These are phyloP conservation scores for Colletotrichum sublineola DNA, from an alignment of 2,329 filamentous ascomycete genomes.

Conservation along the genomic window DNA sequence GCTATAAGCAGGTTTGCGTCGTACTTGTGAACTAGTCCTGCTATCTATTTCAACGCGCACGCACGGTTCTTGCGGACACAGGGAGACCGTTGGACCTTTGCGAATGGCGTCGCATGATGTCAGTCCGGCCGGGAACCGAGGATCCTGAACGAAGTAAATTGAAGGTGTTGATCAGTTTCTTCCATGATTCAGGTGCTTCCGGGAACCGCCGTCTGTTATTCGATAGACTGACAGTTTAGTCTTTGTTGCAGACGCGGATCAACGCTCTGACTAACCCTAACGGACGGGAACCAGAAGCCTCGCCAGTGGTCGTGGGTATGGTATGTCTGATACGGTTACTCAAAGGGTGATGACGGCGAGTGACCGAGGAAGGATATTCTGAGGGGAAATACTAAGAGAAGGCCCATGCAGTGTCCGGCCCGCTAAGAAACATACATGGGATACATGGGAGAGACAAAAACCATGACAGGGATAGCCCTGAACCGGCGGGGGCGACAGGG, in stretches of 20 bases:
- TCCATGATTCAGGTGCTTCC: constrained; percentile 25
- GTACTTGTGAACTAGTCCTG: constrained; percentile 14
- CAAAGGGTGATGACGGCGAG: constrained; percentile 13
- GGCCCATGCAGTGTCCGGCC: constrained; percentile 37
- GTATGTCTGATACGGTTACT: constrained; percentile 8
- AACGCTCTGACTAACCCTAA: background rate
- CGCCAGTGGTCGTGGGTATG: constrained; percentile 8
- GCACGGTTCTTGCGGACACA: constrained; percentile 6
- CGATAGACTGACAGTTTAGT: background rate
- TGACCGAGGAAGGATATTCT: constrained; percentile 18
- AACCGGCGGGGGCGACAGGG: constrained; percentile 34
- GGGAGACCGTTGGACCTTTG: constrained; percentile 12
- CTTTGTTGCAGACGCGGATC: background rate
- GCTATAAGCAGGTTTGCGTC: constrained; percentile 13
- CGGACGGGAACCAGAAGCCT: constrained; percentile 9
- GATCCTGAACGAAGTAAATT: constrained; percentile 13
- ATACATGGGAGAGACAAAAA: constrained; percentile 31
- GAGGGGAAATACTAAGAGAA: constrained; percentile 23
- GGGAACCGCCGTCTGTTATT: constrained; percentile 3
- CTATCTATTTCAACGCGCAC: constrained; percentile 10
- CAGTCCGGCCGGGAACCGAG: constrained; percentile 31
- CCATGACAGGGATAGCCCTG: constrained; percentile 30
- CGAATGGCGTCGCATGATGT: constrained; percentile 16
- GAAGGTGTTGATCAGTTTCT: constrained; percentile 12
- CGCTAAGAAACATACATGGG: constrained; percentile 40